Percentiles rank a stretch among this genome's conserved stretches.
These are phyloP conservation scores for Lenwebbia sp. DNA, from an alignment of 345 rosid species.

Conservation along the genomic window DNA sequence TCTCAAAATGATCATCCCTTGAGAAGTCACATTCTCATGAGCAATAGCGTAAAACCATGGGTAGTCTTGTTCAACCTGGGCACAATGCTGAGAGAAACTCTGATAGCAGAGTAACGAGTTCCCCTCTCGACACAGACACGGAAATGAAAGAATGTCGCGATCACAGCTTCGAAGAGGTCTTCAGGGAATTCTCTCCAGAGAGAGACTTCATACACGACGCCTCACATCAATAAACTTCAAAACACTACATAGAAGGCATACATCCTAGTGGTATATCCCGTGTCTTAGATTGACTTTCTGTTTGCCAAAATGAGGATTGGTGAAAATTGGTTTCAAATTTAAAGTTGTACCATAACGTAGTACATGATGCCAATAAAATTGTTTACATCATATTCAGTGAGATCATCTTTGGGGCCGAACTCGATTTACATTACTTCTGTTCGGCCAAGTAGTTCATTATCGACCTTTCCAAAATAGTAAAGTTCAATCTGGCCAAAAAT, in stretches of 20 bases:
- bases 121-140: slow-evolving; percentile 82
- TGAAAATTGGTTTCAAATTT: background rate
- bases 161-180: slow-evolving; percentile 85
- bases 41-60: slow-evolving; percentile 95
- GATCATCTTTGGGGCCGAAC: background rate
- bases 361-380: background rate
- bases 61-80: slow-evolving; percentile 33
- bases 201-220: too few relatives aligned
- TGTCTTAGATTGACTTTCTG: background rate
- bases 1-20: too few relatives aligned
- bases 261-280: background rate
- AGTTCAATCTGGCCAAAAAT: background rate
- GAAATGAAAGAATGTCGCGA: slow-evolving; percentile 73
- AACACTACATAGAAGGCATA: too few relatives aligned
- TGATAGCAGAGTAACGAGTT: slow-evolving; percentile 55
- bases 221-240: too few relatives aligned
- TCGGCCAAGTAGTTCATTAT: background rate
- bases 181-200: slow-evolving; percentile 92
- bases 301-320: background rate
- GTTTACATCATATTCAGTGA: background rate
- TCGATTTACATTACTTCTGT: background rate
- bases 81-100: slow-evolving; percentile 68
- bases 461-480: background rate
- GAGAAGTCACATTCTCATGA: slow-evolving; percentile 63
- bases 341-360: background rate